Evolutionary conservation across 129 eudicot species (phyloP), one percentile per base, ranked within the genome.

Genomic region (Pseudognaphalium luteoalbum): DNA sequence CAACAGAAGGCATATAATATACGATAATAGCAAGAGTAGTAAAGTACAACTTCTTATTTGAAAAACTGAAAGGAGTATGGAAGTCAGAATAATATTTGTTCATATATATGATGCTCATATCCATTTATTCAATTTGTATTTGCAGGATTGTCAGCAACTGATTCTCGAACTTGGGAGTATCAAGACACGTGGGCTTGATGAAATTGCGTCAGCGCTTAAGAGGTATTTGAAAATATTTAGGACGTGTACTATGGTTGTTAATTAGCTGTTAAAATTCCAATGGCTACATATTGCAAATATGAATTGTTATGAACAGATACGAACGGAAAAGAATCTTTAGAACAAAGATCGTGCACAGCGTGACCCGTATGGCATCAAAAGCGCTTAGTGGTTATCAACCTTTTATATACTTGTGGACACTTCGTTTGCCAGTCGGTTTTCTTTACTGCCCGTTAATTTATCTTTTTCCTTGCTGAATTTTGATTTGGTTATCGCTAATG

Each of bases 321-420:
- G 75, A 83, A 37, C 76, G 72, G 33, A 80, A 71, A 80, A 66
- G 87, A 76, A 80, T 80, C 25, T 71, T 76, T 11, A 77, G 84
- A 42, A 81, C 82, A 9, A 75, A 25, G 72, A 70, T 78, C 63
- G 78, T 79, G 66, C 84, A 83, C 34, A 19, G 39, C 4, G 73
- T 83, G 80, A 79, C 78, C 52, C 83, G 84, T 41, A 66, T 83
- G 75, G 84, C 84, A 75, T 83, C 87, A 25, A 72, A 63, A 66
- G 52, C 79, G 66, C 81, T 83, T 76, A 35, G 67, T 6, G 47
- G 29, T 64, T 83, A 83, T 66, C 68, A 34, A 14, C 71, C 81
- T 65, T 42, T 6, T 51, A 50, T 25, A 59, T 67, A 39, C 74
- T 17, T 68, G 47, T 54, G 68, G 60, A 56, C 28, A 11, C 11